phyloP scores from a whole-genome alignment of 495 filamentous ascomycete species.

The Xylaria sp. region DNA sequence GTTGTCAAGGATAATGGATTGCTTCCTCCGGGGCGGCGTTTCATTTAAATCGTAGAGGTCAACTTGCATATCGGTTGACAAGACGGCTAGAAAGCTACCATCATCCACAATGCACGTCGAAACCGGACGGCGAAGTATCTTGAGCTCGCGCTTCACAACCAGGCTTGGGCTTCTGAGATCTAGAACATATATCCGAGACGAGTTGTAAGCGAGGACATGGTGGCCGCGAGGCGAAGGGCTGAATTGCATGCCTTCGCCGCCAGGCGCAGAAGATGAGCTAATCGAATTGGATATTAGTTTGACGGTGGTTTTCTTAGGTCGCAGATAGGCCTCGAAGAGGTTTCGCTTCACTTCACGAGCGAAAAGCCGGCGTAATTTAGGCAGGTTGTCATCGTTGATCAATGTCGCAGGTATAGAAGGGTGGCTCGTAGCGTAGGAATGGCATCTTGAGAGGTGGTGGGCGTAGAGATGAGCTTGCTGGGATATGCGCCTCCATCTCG shows the following conservation, averaged over 20 bases:
- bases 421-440: constrained; percentile 68
- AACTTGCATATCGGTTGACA: constrained; percentile 80
- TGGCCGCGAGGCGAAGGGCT: constrained; percentile 76
- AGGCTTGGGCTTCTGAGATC: constrained; percentile 65
- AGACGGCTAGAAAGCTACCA: constrained; percentile 76
- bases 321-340: constrained; percentile 78
- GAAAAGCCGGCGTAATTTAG: constrained; percentile 70
- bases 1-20: constrained; percentile 76
- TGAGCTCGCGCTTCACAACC: constrained; percentile 75
- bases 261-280: constrained; percentile 81
- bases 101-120: constrained; percentile 82
- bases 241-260: constrained; percentile 87
- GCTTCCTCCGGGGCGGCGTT: constrained; percentile 67
- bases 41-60: constrained; percentile 77
- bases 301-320: constrained; percentile 71
- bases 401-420: constrained; percentile 46
- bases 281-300: constrained; percentile 83
- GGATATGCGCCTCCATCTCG: constrained; percentile 76
- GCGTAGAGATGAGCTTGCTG: constrained; percentile 76
- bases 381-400: constrained; percentile 61
- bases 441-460: constrained; percentile 75
- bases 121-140: constrained; percentile 77
- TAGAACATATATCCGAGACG: constrained; percentile 84
- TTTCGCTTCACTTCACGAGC: constrained; percentile 75
- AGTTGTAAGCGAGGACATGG: constrained; percentile 79